Evolutionary conservation across 2,329 filamentous ascomycete genomes (phyloP).

Genomic region (Alternaria gaisen): DNA sequence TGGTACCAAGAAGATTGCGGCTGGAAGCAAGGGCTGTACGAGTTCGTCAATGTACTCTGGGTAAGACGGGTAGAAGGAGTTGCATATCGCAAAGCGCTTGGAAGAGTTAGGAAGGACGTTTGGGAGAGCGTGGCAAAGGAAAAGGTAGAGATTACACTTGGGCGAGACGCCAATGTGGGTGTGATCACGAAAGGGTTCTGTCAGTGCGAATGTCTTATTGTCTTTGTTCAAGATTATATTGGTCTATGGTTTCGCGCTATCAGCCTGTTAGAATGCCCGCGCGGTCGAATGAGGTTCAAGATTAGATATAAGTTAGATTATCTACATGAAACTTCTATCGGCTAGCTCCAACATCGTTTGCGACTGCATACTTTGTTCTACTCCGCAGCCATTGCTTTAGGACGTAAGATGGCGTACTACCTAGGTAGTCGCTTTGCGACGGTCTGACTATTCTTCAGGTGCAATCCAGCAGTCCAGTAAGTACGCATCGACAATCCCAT

Average conservation of each 20-base stretch:
- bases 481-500: neutral
- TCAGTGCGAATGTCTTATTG: neutral
- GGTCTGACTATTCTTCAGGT: neutral
- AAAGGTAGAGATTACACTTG: neutral
- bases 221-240: neutral
- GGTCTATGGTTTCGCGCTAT: neutral
- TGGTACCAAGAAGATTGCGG: slow-evolving; percentile 12
- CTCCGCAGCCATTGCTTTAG: neutral
- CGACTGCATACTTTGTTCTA: neutral
- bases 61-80: slow-evolving; percentile 27
- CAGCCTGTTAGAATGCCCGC: neutral
- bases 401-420: neutral
- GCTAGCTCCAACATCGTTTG: neutral
- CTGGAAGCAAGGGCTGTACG: slow-evolving; percentile 17
- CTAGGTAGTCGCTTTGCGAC: neutral
- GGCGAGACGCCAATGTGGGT: neutral
- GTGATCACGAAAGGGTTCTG: neutral
- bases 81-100: slow-evolving; percentile 31
- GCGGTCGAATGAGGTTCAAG: too few species aligned
- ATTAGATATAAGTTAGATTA: neutral
- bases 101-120: slow-evolving; percentile 22
- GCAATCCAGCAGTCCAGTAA: neutral
- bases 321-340: neutral
- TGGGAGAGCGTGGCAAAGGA: slow-evolving; percentile 16
- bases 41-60: slow-evolving; percentile 35